Evolutionary conservation across 257 asterid genomes (phyloP), one percentile per base, ranked within the genome.

Genomic region (Lycium barbarum): DNA sequence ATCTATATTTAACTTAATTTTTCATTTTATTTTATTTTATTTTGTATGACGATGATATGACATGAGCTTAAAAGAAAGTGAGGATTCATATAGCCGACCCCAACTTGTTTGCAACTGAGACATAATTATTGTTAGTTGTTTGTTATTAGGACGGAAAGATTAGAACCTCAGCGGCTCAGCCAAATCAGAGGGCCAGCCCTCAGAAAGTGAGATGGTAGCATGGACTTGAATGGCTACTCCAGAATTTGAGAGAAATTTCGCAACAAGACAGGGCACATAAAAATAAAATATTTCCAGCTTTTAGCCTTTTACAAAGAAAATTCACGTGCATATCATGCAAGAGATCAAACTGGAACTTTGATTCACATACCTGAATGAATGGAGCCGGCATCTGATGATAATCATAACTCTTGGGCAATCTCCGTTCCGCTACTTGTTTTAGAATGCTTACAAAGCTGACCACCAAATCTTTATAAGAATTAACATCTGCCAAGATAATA

Each of bases 381-480:
- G 98, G 99, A 84, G 99, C 98, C 79, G 99, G 98, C 98, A 92
- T 93, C 91, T 95, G 98, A 91, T 97, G 99, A 88, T 95, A 97
- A 89, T 97, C 99, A 70, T 94, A 97, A 87, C 93, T 95, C 90
- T 97, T 97, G 47, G 99, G 99, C 76, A 97, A 88, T 82, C 96
- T 91, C 79, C 98, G 95, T 85, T 97, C 99, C 65, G 98, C 96
- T 49, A 97, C 92, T 93, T 97, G 99, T 92, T 97, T 95, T 65
- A 97, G 99, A 91, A 97, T 94, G 92, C 93, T 95, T 40, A 91
- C 99, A 88, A 97, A 93, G 91, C 98, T 97, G 79, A 92, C 87
- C 81, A 91, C 97, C 91, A 94, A 87, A 86, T 97, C 99, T 87
- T 95, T 97, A 83, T 92, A 95, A 57, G 95, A 86, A 85, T 90